Percentiles rank a stretch among this genome's conserved stretches.
Conservation (phyloP, 345 rosid species). For the Camelina laxa region DNA sequence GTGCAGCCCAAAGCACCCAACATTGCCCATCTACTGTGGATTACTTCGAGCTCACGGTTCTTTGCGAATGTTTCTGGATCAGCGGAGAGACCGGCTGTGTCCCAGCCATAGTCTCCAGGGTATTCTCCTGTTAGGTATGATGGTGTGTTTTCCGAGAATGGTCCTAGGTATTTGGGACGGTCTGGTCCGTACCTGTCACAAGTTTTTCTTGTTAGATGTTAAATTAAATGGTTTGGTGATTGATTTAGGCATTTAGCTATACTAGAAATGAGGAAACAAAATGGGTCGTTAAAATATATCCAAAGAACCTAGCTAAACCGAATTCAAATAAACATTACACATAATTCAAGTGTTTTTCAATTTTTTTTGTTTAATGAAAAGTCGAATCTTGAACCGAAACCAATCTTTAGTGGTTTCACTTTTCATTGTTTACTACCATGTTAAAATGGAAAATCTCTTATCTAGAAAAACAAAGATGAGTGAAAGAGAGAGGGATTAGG, state of each 20-base stretch:
- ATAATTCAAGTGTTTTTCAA: no score
- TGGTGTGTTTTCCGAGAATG: slow-evolving; percentile 53
- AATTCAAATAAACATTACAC: no score
- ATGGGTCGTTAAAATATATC: background rate
- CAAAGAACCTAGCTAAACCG: no score
- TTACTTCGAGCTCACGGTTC: slow-evolving; percentile 57
- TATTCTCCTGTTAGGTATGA: slow-evolving; percentile 56
- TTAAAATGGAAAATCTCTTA: no score
- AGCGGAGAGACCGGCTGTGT: slow-evolving; percentile 56
- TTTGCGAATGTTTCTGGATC: slow-evolving; percentile 60
- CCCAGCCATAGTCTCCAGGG: slow-evolving; percentile 65
- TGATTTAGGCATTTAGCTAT: no score
- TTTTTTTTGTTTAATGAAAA: no score
- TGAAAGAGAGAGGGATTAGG: background rate
- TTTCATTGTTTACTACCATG: no score
- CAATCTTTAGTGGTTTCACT: no score
- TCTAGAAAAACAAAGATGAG: no score
- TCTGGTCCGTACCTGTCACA: slow-evolving; percentile 46
- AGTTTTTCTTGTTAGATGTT: background rate
- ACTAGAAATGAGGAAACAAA: background rate
- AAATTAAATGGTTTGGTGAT: background rate
- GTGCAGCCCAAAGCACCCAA: slow-evolving; percentile 54
- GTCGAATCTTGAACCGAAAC: no score
- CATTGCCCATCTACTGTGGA: slow-evolving; percentile 61
- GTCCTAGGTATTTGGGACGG: slow-evolving; percentile 56